phyloP scores from a whole-genome alignment of 441 rosid species.

The Jatropha podagrica region DNA sequence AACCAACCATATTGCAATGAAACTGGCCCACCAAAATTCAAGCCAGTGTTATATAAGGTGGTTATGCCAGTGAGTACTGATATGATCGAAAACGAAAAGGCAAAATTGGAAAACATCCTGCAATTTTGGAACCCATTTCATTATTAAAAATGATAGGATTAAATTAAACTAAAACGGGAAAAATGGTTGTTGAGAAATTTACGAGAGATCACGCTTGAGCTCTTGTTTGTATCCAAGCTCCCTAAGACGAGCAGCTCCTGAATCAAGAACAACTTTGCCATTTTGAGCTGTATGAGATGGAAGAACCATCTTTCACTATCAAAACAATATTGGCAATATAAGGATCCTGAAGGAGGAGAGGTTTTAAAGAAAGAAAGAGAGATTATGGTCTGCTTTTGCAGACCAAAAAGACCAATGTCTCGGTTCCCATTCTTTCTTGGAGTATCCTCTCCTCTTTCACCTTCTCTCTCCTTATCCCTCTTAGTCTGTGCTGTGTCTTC shows the following conservation, averaged over 20 bases:
- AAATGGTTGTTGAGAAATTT: constrained; percentile 26
- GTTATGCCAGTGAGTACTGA: constrained; percentile 89
- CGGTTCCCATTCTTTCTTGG: not conserved
- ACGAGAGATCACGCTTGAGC: constrained; percentile 95
- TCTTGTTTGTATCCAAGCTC: constrained; percentile 98
- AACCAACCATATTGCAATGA: constrained; percentile 90
- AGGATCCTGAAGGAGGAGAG: not conserved
- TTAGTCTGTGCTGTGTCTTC: too few relatives aligned
- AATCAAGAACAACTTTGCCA: constrained; percentile 41
- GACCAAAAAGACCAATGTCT: not conserved
- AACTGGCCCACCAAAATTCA: constrained; percentile 74
- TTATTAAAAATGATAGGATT: constrained; percentile 2
- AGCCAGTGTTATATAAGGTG: constrained; percentile 76
- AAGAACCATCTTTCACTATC: constrained; percentile 22
- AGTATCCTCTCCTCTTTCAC: too few relatives aligned
- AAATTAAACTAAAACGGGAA: not conserved
- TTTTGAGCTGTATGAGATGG: constrained; percentile 29
- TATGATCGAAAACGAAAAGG: constrained; percentile 87
- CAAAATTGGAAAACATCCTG: constrained; percentile 91
- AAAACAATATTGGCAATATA: constrained; percentile 11
- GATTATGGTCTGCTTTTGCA: not conserved
- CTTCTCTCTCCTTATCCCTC: too few relatives aligned
- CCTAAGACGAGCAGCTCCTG: constrained; percentile 71
- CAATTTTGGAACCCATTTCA: constrained; percentile 14
- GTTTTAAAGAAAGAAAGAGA: not conserved